phyloP scores from a whole-genome alignment of 202 grass and related monocot species.

The Hordeum pubiflorum region DNA sequence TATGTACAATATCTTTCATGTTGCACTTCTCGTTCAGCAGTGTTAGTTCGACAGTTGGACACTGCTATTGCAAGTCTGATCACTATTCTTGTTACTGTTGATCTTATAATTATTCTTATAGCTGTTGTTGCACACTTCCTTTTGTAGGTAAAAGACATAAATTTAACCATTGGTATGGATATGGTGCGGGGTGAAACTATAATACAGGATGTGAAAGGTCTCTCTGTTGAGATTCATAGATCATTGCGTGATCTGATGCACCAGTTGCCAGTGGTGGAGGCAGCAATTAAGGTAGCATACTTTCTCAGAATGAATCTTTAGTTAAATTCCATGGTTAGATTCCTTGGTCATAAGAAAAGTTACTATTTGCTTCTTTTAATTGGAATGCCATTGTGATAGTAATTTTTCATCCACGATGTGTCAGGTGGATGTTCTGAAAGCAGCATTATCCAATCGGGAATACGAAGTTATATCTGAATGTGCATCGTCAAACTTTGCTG shows the following conservation, averaged over 20 bases:
- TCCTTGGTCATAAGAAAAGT: neutral
- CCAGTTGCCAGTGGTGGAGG: slow-evolving; percentile 71
- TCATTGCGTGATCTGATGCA: slow-evolving; percentile 88
- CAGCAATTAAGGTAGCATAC: slow-evolving; percentile 63
- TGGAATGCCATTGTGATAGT: neutral
- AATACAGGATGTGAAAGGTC: slow-evolving; percentile 93
- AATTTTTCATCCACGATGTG: slow-evolving; percentile 18
- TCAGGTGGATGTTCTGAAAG: slow-evolving; percentile 93
- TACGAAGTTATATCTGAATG: slow-evolving; percentile 94
- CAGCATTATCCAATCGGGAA: slow-evolving; percentile 79
- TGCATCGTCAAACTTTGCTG: slow-evolving; percentile 84
- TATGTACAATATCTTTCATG: neutral
- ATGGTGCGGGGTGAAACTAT: slow-evolving; percentile 71
- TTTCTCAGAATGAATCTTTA: slow-evolving; percentile 23
- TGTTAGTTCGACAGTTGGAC: neutral
- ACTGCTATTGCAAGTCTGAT: neutral
- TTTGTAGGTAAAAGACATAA: slow-evolving; percentile 84
- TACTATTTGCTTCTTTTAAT: neutral
- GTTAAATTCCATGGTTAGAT: slow-evolving; percentile 19
- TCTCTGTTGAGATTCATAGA: slow-evolving; percentile 67
- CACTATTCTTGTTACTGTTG: neutral
- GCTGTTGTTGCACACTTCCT: neutral
- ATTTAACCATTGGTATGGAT: slow-evolving; percentile 81
- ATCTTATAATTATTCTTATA: slow-evolving; percentile 22
- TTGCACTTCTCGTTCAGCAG: slow-evolving; percentile 1